Base-by-base conservation (phyloP, 2,329 filamentous ascomycete species). In the Talaromyces sp. region DNA sequence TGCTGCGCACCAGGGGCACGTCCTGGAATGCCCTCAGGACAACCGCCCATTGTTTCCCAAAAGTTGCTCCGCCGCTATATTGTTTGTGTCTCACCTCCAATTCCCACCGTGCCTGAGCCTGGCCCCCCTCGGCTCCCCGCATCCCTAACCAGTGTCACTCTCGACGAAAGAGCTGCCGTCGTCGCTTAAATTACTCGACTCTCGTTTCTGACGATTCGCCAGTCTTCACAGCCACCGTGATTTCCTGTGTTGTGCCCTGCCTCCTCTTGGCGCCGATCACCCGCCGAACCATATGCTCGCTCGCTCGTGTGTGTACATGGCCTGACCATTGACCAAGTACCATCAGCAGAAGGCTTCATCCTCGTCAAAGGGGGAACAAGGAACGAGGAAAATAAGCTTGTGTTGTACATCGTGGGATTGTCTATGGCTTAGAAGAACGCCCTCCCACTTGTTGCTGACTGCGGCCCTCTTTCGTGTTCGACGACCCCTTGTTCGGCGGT, bases 1-100 rank as follows among this genome's bases (percentile, higher is more conserved):
- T 50, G 53, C 46, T 45, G 45, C 43, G 43, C 40, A 46, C 33
- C 36, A 46, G 25, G 22, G 57, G 31, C 13, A 10, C n/a, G 39
- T 39, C 31, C 53, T 60, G 64, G 67, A 63, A 69, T 68, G 67
- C 58, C 53, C 67, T 63, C 62, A 66, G 61, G n/a, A 48, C 28
- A n/a, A 48, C 28, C 45, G 19, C 62, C 53, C 50, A 59, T 69
- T 55, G 64, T 65, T 64, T 63, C 63, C 64, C 65, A 67, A 65
- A 48, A 63, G 61, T 28, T 68, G 65, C 68, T 71, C 64, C 68
- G 67, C 69, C 68, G 67, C 66, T 64, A 48, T 64, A 19, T 59
- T 69, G 53, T 57, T n/a, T 53, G 66, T 67, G 66, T 70, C 66
- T 69, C 68, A 65, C 65, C 64, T 65, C 66, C 64, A 67, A 64